Percentiles rank a stretch among this genome's conserved stretches.
phyloP scores from a whole-genome alignment of 768 basidiomycete species.

The Tephrocybe sp. region DNA sequence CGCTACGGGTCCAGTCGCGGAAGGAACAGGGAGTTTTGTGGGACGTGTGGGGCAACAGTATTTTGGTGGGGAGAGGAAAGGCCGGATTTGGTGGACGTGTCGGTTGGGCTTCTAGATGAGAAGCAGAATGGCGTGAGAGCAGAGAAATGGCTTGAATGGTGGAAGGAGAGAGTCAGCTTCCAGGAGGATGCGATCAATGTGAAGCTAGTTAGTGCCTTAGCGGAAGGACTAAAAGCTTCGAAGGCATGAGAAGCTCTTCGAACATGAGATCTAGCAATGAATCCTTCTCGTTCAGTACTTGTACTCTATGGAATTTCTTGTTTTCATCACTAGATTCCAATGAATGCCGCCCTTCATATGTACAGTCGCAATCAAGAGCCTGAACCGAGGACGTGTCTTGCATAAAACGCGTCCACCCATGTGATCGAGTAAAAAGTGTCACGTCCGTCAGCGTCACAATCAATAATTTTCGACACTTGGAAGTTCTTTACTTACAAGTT shows the following conservation, averaged over 20 bases:
- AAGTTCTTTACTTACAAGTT: not conserved
- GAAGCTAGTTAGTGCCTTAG: constrained; percentile 13
- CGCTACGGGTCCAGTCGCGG: constrained; percentile 25
- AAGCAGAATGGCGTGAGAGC: constrained; percentile 13
- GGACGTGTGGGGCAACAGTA: constrained; percentile 29
- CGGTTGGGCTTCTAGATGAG: constrained; percentile 22
- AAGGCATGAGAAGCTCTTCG: not conserved
- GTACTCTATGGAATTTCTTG: not conserved
- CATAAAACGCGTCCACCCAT: not conserved
- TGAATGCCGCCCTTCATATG: too few species aligned
- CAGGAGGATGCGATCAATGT: constrained; percentile 17
- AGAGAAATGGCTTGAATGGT: constrained; percentile 23
- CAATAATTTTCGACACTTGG: not conserved
- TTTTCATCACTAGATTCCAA: too few species aligned
- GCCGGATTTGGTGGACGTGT: constrained; percentile 24
- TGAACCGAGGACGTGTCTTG: too few species aligned
- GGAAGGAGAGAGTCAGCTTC: constrained; percentile 19
- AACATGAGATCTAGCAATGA: too few species aligned
- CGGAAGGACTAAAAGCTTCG: constrained; percentile 9
- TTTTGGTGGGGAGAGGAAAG: constrained; percentile 27
- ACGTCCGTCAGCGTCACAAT: not conserved
- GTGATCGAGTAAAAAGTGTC: not conserved
- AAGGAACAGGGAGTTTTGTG: constrained; percentile 27
- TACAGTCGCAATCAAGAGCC: too few species aligned
- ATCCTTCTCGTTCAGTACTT: too few species aligned